Evolutionary conservation across 441 rosid species (phyloP).

Genomic region (Adansonia madagascariensis): DNA sequence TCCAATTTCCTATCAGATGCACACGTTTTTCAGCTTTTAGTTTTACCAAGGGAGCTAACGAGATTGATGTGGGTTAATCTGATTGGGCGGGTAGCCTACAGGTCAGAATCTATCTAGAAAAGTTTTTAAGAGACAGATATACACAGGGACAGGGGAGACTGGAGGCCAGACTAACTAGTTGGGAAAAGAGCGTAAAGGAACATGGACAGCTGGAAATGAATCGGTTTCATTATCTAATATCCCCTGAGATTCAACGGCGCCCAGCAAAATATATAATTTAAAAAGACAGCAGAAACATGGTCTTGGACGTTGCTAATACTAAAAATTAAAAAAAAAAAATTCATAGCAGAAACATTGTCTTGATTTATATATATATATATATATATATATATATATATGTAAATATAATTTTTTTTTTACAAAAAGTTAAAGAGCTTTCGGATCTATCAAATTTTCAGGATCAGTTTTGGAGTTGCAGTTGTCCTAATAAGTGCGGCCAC

Average conservation of each 20-base stretch:
- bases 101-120: background rate
- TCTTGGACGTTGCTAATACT: background rate
- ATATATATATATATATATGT: too few relatives aligned
- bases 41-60: background rate
- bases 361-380: too few relatives aligned
- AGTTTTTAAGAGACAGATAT: background rate
- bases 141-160: background rate
- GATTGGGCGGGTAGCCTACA: background rate
- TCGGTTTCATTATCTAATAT: background rate
- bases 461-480: constrained; percentile 55
- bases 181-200: background rate
- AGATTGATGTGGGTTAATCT: background rate
- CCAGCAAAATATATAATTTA: background rate
- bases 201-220: constrained; percentile 37
- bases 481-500: constrained; percentile 56
- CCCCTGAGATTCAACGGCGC: background rate
- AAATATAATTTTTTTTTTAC: too few relatives aligned
- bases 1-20: background rate
- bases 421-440: background rate
- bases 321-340: background rate
- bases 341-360: background rate
- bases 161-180: constrained; percentile 13
- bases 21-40: background rate
- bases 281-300: constrained; percentile 11
- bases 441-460: constrained; percentile 47